phyloP scores from a whole-genome alignment of 192 early-diverging fungal species.

The Lobosporangium transversale region DNA sequence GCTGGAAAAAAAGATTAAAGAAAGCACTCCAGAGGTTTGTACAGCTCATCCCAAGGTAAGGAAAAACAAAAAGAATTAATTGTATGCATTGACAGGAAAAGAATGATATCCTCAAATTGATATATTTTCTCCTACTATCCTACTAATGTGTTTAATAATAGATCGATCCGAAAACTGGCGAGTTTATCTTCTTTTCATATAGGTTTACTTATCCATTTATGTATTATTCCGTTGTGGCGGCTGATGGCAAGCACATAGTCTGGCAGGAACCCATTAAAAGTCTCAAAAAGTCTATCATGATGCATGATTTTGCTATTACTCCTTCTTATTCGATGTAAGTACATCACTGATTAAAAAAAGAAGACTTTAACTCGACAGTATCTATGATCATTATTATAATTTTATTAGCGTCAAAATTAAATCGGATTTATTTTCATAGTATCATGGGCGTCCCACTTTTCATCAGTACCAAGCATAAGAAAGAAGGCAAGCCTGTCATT shows the following conservation, averaged over 20 bases:
- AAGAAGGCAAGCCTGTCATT: constrained; percentile 14
- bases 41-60: constrained; percentile 48
- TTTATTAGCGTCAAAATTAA: neutral
- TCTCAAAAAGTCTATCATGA: constrained; percentile 22
- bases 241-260: constrained; percentile 16
- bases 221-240: constrained; percentile 30
- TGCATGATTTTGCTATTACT: constrained; percentile 41
- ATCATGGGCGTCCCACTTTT: constrained; percentile 18
- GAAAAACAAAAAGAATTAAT: neutral
- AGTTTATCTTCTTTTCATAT: constrained; percentile 36
- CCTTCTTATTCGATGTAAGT: constrained; percentile 26
- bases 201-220: neutral
- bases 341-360: no score
- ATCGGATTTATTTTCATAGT: constrained; percentile 3
- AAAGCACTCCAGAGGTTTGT: constrained; percentile 8
- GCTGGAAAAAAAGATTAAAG: no score
- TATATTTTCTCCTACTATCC: neutral
- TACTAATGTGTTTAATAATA: neutral
- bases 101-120: no score
- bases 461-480: constrained; percentile 3
- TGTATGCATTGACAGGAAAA: no score
- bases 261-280: constrained; percentile 29
- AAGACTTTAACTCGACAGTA: no score
- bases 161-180: constrained; percentile 47
- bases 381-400: neutral